Conservation (phyloP, 495 filamentous ascomycete species). For the Lindgomyces ingoldianus region DNA sequence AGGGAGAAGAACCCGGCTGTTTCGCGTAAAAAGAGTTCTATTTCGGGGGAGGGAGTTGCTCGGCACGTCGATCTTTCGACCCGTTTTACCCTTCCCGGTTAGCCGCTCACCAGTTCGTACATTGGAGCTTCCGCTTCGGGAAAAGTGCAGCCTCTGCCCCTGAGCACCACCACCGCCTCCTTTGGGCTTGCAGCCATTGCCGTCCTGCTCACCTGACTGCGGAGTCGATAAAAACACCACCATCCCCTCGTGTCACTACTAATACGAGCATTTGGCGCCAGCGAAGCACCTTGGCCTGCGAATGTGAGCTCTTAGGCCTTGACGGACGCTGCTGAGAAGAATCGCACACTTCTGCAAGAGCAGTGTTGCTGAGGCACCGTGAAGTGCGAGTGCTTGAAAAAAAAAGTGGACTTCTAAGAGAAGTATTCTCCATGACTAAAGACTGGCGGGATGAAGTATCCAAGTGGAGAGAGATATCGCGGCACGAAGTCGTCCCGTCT, state of each 20-base stretch:
- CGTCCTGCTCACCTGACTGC: neutral
- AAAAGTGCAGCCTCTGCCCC: neutral
- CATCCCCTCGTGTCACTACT: neutral
- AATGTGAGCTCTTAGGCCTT: too few species aligned
- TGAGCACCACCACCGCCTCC: neutral
- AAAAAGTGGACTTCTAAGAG: too few species aligned
- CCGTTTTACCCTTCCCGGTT: neutral
- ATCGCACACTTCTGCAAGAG: too few species aligned
- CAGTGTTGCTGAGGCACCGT: too few species aligned
- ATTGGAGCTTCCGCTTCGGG: neutral
- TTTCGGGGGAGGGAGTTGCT: slow-evolving; percentile 1
- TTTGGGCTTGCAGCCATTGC: neutral
- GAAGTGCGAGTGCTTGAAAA: too few species aligned
- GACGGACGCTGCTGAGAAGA: neutral
- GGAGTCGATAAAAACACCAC: neutral
- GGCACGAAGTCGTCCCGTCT: too few species aligned
- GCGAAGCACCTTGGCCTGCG: too few species aligned
- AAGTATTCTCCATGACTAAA: too few species aligned
- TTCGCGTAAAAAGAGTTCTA: slow-evolving; percentile 8
- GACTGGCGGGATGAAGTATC: too few species aligned
- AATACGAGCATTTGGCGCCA: neutral
- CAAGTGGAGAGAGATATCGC: too few species aligned
- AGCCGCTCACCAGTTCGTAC: neutral
- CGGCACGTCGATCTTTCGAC: slow-evolving; percentile 3
- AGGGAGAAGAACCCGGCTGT: neutral